Evolutionary conservation across 257 asterid genomes (phyloP), one percentile per base, ranked within the genome.

Genomic region (Paulownia fortunei): DNA sequence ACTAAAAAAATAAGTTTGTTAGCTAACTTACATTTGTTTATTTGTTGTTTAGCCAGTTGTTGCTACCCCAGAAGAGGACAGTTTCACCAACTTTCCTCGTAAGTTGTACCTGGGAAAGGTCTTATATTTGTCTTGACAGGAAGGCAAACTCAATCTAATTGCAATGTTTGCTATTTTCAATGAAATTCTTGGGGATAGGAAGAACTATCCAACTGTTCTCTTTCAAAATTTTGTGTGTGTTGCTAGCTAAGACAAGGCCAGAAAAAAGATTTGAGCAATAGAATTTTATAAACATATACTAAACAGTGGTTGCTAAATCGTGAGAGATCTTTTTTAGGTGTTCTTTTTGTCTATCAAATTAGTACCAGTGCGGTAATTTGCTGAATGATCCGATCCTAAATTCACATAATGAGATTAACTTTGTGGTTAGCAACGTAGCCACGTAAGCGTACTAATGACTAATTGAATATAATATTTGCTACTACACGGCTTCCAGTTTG

Each of bases 1-100:
- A 44, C 1, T 62, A 75, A 52, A 64, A 32, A 13, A 12, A 4
- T 72, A 12, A 37, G 73, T 75, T 77, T 8, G 49, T 68, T 77
- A 68, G 15, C 58, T 16, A 68, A 47, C 15, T 68, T 18, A 0
- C 1, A 24, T 24, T 68, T 46, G 18, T 68, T 44, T 68, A 55
- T 39, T 30, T 76, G 27, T 18, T 11, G 9, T 63, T 63, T 32
- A 23, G 59, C 2, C 6, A 39, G 73, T 8, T 23, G 73, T 32
- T 75, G 46, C 67, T 6, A 58, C 56, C 41, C 26, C 3, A 19
- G 11, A 39, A 49, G 19, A 59, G 60, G 37, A 32, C 51, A 49
- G 13, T 42, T 60, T 66, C 46, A 72, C 62, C 70, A 11, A 52
- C 79, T 63, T 23, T 32, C 5, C 12, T 62, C 37, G 7, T 10